Percentiles rank a stretch among this genome's conserved stretches.
Evolutionary conservation across 495 filamentous ascomycete genomes (phyloP).

Genomic region (Talaromyces adpressus): DNA sequence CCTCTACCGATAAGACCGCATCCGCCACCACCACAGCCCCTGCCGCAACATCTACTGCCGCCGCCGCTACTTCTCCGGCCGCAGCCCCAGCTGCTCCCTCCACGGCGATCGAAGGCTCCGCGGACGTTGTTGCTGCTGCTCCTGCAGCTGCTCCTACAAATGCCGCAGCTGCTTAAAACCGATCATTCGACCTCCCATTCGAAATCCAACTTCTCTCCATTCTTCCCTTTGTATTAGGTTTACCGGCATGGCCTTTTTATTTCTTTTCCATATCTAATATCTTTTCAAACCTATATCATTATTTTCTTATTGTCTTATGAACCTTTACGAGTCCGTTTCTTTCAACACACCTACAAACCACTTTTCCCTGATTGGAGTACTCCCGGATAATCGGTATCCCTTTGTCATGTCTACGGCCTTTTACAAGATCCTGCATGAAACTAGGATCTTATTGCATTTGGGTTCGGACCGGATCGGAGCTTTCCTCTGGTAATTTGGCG

Average conservation of each 20-base stretch:
- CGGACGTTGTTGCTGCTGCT: slow-evolving; percentile 39
- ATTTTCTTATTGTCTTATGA: neutral
- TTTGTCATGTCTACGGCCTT: slow-evolving; percentile 17
- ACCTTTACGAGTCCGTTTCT: slow-evolving; percentile 9
- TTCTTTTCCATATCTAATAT: slow-evolving; percentile 1
- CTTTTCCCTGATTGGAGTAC: neutral
- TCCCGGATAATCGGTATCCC: neutral
- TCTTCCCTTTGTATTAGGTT: slow-evolving; percentile 30
- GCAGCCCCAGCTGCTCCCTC: slow-evolving; percentile 38
- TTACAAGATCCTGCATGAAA: neutral
- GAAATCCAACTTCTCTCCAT: slow-evolving; percentile 13
- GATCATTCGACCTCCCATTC: neutral
- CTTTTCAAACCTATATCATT: slow-evolving; percentile 11
- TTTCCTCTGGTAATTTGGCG: slow-evolving; percentile 23
- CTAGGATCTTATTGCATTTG: slow-evolving; percentile 4
- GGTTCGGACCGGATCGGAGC: slow-evolving; percentile 9
- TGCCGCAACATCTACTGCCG: slow-evolving; percentile 28
- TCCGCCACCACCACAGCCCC: slow-evolving; percentile 28
- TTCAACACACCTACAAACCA: slow-evolving; percentile 8
- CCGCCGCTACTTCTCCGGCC: slow-evolving; percentile 26
- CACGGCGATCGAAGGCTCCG: slow-evolving; percentile 38
- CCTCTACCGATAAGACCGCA: slow-evolving; percentile 25
- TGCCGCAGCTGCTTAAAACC: slow-evolving; percentile 46
- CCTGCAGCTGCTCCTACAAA: slow-evolving; percentile 42
- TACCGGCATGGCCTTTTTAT: slow-evolving; percentile 15